Percentiles rank a stretch among this genome's conserved stretches.
Evolutionary conservation across 169 alveolate species (phyloP).

Genomic region (Cryptosporidium parvum): DNA sequence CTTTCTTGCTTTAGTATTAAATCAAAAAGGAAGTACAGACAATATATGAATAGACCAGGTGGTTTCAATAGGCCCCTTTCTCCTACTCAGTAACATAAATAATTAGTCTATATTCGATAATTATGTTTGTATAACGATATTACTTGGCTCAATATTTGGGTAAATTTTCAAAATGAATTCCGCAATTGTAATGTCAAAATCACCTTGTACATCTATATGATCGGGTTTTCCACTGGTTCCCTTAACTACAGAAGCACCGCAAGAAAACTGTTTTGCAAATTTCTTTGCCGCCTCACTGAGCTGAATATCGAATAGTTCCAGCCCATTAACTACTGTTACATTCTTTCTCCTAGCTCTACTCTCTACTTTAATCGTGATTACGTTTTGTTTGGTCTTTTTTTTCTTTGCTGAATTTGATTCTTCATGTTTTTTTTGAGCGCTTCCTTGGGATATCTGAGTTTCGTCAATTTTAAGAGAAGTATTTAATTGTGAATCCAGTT

Average conservation of each 20-base stretch:
- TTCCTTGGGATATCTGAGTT: slow-evolving; percentile 42
- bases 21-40: slow-evolving; percentile 91
- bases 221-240: slow-evolving; percentile 84
- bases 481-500: slow-evolving; percentile 6
- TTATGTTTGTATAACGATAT: slow-evolving; percentile 34
- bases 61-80: slow-evolving; percentile 93
- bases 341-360: slow-evolving; percentile 86
- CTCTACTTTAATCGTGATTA: slow-evolving; percentile 83
- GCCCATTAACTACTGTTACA: slow-evolving; percentile 87
- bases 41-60: slow-evolving; percentile 94
- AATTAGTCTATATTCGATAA: neutral
- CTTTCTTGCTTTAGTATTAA: slow-evolving; percentile 86
- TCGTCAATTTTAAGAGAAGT: neutral
- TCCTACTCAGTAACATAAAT: slow-evolving; percentile 77
- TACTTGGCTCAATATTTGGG: slow-evolving; percentile 41
- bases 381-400: slow-evolving; percentile 38
- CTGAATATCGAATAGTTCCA: slow-evolving; percentile 85
- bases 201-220: slow-evolving; percentile 79
- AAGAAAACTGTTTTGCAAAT: slow-evolving; percentile 87
- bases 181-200: slow-evolving; percentile 52
- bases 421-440: slow-evolving; percentile 35
- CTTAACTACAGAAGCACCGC: slow-evolving; percentile 90
- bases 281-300: slow-evolving; percentile 88
- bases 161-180: slow-evolving; percentile 54
- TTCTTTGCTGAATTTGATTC: slow-evolving; percentile 4